Percentiles rank a stretch among this genome's conserved stretches.
Evolutionary conservation across 305 asterid species (phyloP).

Genomic region (Fraxinus floribunda): DNA sequence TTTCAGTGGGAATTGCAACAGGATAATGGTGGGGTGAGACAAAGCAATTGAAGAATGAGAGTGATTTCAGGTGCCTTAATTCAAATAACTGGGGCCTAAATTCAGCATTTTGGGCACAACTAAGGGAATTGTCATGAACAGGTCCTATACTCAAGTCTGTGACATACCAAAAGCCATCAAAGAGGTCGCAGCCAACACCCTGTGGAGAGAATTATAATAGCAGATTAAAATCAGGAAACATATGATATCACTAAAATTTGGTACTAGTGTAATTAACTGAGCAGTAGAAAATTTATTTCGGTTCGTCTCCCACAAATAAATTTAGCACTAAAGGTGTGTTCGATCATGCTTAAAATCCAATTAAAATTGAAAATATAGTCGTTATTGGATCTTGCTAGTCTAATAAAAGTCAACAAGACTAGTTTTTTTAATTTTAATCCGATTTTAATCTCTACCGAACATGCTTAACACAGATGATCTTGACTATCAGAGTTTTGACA

Average conservation of each 20-base stretch:
- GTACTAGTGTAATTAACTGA: neutral
- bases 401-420: too few species aligned
- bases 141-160: conserved; percentile 77
- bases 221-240: neutral
- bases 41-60: conserved; percentile 75
- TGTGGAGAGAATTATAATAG: conserved; percentile 30
- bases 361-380: too few species aligned
- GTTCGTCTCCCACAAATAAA: neutral
- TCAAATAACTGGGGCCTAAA: conserved; percentile 53
- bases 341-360: too few species aligned
- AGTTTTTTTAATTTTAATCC: too few species aligned
- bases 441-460: too few species aligned
- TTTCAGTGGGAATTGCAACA: conserved; percentile 40
- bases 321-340: too few species aligned
- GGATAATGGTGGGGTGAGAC: conserved; percentile 32
- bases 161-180: conserved; percentile 81
- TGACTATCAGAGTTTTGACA: neutral
- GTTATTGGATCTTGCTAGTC: too few species aligned
- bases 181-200: conserved; percentile 90
- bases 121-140: conserved; percentile 78
- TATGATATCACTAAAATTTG: neutral
- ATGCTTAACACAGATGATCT: neutral
- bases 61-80: conserved; percentile 67
- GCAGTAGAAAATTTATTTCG: neutral
- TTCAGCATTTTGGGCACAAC: conserved; percentile 54